Percentiles rank a stretch among this genome's conserved stretches.
phyloP scores from a whole-genome alignment of 2,329 filamentous ascomycete genomes.

The Aureobasidium sp. region DNA sequence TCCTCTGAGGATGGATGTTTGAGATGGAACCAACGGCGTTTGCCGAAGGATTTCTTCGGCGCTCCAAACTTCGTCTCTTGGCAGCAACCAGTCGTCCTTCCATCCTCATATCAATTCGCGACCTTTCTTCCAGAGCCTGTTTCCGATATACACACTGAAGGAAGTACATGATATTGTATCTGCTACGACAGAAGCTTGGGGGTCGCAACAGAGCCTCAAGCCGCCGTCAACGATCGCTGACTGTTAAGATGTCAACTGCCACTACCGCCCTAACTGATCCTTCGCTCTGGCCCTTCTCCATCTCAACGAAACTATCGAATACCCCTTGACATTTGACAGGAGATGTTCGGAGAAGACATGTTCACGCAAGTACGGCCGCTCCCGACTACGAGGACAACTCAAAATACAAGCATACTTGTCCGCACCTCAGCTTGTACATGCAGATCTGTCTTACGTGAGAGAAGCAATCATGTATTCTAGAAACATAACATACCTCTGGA shows the following conservation, averaged over 20 bases:
- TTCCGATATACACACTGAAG: fast-evolving
- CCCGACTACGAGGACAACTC: not conserved
- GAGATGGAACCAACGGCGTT: not conserved
- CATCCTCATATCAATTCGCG: not conserved
- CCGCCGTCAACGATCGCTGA: slow-evolving; percentile 1
- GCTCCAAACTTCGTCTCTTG: not conserved
- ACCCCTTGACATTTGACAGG: not conserved
- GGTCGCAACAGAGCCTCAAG: not conserved
- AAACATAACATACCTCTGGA: not conserved
- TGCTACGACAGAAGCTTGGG: not conserved
- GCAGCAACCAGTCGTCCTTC: not conserved
- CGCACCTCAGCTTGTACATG: not conserved
- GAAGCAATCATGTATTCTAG: slow-evolving; percentile 4
- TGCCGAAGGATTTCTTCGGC: not conserved
- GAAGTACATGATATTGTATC: no score
- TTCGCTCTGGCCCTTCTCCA: not conserved
- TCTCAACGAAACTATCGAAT: not conserved
- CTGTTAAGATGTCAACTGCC: slow-evolving; percentile 11
- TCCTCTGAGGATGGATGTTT: not conserved
- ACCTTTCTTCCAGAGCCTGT: not conserved
- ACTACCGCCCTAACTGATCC: not conserved
- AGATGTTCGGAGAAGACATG: not conserved
- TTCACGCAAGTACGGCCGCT: not conserved
- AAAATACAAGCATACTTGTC: slow-evolving; percentile 13
- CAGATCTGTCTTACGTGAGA: not conserved